A percentile compares a stretch with the other conserved stretches of the same genome.
Evolutionary conservation across 164 flowering plant species (phyloP).

Genomic region (Magnolia officinalis): DNA sequence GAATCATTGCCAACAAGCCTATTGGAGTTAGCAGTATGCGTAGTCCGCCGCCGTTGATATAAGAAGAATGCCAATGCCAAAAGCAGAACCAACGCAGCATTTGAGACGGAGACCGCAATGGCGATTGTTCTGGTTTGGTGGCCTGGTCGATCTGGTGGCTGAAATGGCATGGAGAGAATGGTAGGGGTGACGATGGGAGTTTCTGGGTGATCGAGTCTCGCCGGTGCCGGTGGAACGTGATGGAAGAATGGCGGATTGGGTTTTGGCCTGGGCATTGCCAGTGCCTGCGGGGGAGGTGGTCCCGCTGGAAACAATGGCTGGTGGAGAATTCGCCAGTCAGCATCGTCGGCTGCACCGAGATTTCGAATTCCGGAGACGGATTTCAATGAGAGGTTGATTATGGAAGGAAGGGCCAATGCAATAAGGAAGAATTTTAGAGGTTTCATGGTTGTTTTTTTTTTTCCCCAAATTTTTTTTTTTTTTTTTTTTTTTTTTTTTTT

Average conservation of each 20-base stretch:
- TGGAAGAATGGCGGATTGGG: slow-evolving; percentile 71
- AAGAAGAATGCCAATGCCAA: slow-evolving; percentile 71
- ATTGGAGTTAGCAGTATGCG: slow-evolving; percentile 41
- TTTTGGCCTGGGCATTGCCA: slow-evolving; percentile 25
- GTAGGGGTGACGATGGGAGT: slow-evolving; percentile 28
- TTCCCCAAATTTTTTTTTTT: too few species aligned
- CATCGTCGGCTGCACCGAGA: neutral
- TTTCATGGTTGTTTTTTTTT: slow-evolving; percentile 4
- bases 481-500: too few species aligned
- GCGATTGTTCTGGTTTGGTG: slow-evolving; percentile 60
- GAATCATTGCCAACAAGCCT: slow-evolving; percentile 51
- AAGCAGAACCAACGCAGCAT: slow-evolving; percentile 71
- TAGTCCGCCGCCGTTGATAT: slow-evolving; percentile 48
- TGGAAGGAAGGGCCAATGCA: neutral
- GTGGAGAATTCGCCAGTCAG: slow-evolving; percentile 49
- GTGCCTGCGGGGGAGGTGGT: slow-evolving; percentile 52
- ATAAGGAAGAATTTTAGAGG: neutral
- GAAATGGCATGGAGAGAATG: slow-evolving; percentile 30
- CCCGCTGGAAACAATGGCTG: slow-evolving; percentile 67
- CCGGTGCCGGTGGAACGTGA: slow-evolving; percentile 39
- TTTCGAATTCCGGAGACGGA: neutral
- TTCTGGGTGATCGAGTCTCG: slow-evolving; percentile 37
- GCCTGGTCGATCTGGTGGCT: slow-evolving; percentile 45
- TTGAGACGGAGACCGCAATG: slow-evolving; percentile 66
- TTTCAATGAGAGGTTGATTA: neutral